A percentile compares a stretch with the other conserved stretches of the same genome.
These are phyloP conservation scores for Cystobasidium ongulense DNA, from an alignment of 768 basidiomycete species.

Conservation along the genomic window DNA sequence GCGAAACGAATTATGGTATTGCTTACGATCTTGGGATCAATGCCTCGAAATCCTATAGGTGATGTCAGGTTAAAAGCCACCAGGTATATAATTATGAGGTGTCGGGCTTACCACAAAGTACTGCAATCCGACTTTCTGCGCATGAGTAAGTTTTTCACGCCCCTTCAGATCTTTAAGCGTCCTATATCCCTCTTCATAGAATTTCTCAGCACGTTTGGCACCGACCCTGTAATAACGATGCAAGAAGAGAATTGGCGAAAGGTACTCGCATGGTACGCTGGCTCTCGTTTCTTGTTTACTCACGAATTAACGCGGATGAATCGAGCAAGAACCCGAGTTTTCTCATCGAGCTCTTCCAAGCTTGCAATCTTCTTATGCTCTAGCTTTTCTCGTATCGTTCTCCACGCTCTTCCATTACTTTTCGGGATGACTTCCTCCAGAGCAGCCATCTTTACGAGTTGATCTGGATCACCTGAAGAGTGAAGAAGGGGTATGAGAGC, in stretches of 20 bases:
- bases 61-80: not conserved
- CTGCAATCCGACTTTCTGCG: slow-evolving; percentile 33
- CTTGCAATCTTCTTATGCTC: not conserved
- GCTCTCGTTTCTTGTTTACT: too few species aligned
- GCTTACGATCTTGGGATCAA: slow-evolving; percentile 29
- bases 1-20: too few species aligned
- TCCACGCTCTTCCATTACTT: not conserved
- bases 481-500: slow-evolving; percentile 1
- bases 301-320: not conserved
- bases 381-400: not conserved
- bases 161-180: slow-evolving; percentile 26
- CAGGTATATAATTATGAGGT: not conserved
- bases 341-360: slow-evolving; percentile 3
- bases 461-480: not conserved
- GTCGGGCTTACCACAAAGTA: slow-evolving; percentile 31
- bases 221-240: slow-evolving; percentile 30
- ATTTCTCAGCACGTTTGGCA: slow-evolving; percentile 16
- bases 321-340: not conserved
- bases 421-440: not conserved
- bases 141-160: slow-evolving; percentile 24
- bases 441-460: not conserved
- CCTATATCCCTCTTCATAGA: slow-evolving; percentile 15
- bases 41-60: slow-evolving; percentile 33
- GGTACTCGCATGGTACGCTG: too few species aligned
- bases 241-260: not conserved